Conservation (phyloP, 1,284 basidiomycete species). For the Papiliotrema laurentii region DNA sequence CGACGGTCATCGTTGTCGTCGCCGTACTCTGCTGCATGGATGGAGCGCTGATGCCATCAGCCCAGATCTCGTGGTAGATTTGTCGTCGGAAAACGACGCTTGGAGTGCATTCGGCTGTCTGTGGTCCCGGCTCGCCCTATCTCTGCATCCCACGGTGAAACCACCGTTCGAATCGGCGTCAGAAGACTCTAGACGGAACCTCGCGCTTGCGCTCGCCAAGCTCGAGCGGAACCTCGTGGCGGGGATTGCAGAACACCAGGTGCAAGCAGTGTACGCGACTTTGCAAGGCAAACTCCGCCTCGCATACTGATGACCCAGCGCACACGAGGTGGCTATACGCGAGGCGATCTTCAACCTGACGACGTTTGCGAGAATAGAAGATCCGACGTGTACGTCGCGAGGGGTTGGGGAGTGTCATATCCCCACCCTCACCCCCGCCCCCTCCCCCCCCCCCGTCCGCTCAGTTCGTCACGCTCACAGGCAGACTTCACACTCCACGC, state of each 20-base stretch:
- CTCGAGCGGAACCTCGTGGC: slow-evolving; percentile 41
- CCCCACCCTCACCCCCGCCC: too few relatives aligned
- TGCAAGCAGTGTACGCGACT: slow-evolving; percentile 21
- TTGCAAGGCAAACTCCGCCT: background rate
- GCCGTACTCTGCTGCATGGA: background rate
- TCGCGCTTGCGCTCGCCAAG: slow-evolving; percentile 30
- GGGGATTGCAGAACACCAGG: slow-evolving; percentile 27
- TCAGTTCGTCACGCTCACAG: background rate
- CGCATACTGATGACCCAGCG: slow-evolving; percentile 7
- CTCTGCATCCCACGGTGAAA: slow-evolving; percentile 14
- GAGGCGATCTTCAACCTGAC: slow-evolving; percentile 36
- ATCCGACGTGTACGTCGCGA: slow-evolving; percentile 27
- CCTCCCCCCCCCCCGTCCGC: background rate
- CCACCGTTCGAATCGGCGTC: too few relatives aligned
- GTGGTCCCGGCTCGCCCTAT: slow-evolving; percentile 15
- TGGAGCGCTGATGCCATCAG: background rate
- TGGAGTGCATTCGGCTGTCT: slow-evolving; percentile 8
- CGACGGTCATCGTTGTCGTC: too few relatives aligned
- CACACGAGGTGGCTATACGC: slow-evolving; percentile 29
- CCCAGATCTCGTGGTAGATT: background rate
- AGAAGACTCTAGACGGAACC: slow-evolving; percentile 19
- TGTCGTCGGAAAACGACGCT: slow-evolving; percentile 3
- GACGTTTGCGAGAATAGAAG: slow-evolving; percentile 38
- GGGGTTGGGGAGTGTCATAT: too few relatives aligned
- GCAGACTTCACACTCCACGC: slow-evolving; percentile 36